These are phyloP conservation scores for Trichodelitschia bisporula DNA, from an alignment of 495 filamentous ascomycete genomes.

Conservation along the genomic window DNA sequence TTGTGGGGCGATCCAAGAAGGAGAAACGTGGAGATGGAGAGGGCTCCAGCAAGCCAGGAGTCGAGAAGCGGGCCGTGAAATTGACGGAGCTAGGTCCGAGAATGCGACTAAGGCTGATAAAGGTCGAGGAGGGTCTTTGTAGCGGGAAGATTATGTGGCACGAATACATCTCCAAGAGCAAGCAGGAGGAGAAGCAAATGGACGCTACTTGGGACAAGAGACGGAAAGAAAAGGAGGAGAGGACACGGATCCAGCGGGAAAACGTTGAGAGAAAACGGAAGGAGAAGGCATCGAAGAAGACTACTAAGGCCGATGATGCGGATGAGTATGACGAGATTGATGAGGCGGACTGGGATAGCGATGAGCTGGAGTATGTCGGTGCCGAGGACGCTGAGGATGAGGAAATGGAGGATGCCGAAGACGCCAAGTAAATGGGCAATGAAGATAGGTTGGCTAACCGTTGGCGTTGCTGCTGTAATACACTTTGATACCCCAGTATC, in stretches of 20 bases:
- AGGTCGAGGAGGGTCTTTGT: conserved; percentile 89
- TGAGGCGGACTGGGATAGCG: conserved; percentile 29
- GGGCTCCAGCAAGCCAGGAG: conserved; percentile 15
- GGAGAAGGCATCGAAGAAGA: conserved; percentile 26
- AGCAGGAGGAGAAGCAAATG: conserved; percentile 45
- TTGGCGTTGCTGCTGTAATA: too few relatives aligned
- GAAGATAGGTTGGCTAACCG: too few relatives aligned
- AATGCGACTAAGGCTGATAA: conserved; percentile 69
- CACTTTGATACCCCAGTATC: too few relatives aligned
- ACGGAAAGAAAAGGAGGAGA: conserved; percentile 54
- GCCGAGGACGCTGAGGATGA: conserved; percentile 25
- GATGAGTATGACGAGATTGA: conserved; percentile 33
- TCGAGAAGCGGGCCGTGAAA: conserved; percentile 74
- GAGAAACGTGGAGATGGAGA: conserved; percentile 5
- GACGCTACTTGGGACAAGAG: conserved; percentile 60
- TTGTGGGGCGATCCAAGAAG: conserved; percentile 3
- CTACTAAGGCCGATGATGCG: conserved; percentile 19
- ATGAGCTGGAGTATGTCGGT: conserved; percentile 27
- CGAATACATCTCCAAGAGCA: conserved; percentile 66
- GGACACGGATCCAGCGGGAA: conserved; percentile 57
- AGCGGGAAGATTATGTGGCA: conserved; percentile 93
- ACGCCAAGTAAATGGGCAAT: neutral
- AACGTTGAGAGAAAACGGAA: conserved; percentile 69
- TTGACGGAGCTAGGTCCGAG: conserved; percentile 79
- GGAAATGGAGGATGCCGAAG: conserved; percentile 9